Evolutionary conservation across 2,329 filamentous ascomycete genomes (phyloP).

Genomic region (Penicillium vulpinum): DNA sequence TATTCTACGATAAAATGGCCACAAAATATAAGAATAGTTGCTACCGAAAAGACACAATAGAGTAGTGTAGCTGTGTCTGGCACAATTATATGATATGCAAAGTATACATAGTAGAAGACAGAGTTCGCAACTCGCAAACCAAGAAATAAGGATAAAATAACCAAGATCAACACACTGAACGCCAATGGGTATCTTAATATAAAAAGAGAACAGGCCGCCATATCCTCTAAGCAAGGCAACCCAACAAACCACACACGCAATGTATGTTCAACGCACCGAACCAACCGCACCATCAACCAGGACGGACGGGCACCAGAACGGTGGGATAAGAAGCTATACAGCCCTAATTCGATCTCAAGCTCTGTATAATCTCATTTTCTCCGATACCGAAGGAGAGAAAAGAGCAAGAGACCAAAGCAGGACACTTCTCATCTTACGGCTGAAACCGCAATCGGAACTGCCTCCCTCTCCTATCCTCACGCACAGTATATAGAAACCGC

Average conservation of each 20-base stretch:
- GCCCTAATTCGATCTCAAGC: background rate
- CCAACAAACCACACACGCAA: background rate
- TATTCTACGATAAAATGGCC: background rate
- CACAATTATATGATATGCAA: background rate
- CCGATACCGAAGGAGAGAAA: background rate
- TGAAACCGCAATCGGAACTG: constrained; percentile 46
- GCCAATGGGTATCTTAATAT: constrained; percentile 34
- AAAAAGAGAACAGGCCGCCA: constrained; percentile 7
- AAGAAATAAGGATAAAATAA: background rate
- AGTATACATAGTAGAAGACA: constrained; percentile 1
- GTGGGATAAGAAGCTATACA: background rate
- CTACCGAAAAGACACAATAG: background rate
- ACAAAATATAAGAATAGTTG: background rate
- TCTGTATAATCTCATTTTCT: background rate
- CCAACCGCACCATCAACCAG: background rate
- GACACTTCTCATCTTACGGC: constrained; percentile 28
- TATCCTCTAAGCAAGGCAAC: background rate
- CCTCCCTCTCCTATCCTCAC: constrained; percentile 44
- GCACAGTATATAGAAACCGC: constrained; percentile 51
- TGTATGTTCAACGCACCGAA: background rate
- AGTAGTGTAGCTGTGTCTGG: background rate
- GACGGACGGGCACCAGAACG: background rate
- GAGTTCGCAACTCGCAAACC: background rate
- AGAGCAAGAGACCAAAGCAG: background rate
- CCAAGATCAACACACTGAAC: constrained; percentile 17